Base-by-base conservation (phyloP, 176 grass and related monocot genomes). In the Tuctoria greenei region DNA sequence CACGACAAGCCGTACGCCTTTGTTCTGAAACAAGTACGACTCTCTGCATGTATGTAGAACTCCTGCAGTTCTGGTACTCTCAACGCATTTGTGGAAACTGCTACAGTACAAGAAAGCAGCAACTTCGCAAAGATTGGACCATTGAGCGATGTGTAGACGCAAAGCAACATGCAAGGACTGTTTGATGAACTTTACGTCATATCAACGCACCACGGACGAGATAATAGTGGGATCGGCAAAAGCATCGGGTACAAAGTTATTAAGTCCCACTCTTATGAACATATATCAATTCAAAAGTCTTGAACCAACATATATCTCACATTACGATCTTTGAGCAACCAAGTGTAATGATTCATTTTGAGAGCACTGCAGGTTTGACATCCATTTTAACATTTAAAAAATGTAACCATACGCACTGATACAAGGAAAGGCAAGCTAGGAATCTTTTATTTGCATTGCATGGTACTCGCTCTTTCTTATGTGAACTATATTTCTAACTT, bases 131-230 rank as follows among this genome's bases (percentile, higher is more conserved):
- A 13, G 17, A 37, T 74, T 34, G 26, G 66, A 71, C 42, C 61
- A 55, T 43, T 52, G 55, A 69, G 35, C 83, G 10, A 69, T 11
- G 43, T 62, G 71, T 75, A 77, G 44, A 86, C 77, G 44, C 84
- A 75, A 86, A 66, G 35, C 63, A 69, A 69, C 52, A 71, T 37
- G 51, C 24, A 42, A 43, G 16, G 24, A 41, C 62, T 74, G 69
- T 85, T 60, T 61, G 35, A 60, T 31, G 12, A 31, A 51, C 61
- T 63, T 62, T 71, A 63, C 42, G 46, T 64, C 68, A 72, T 41
- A 10, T 81, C 44, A 4, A 28, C 35, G 37, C 55, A n/a, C 39
- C 67, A 50, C 16, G 20, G 15, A n/a, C n/a, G n/a, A 23, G 49
- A 64, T 21, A 71, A 10, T n/a, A 20, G 34, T 58, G 4, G 38